These are phyloP conservation scores for Anthostomella pinea DNA, from an alignment of 2,329 filamentous ascomycete genomes.

Conservation along the genomic window DNA sequence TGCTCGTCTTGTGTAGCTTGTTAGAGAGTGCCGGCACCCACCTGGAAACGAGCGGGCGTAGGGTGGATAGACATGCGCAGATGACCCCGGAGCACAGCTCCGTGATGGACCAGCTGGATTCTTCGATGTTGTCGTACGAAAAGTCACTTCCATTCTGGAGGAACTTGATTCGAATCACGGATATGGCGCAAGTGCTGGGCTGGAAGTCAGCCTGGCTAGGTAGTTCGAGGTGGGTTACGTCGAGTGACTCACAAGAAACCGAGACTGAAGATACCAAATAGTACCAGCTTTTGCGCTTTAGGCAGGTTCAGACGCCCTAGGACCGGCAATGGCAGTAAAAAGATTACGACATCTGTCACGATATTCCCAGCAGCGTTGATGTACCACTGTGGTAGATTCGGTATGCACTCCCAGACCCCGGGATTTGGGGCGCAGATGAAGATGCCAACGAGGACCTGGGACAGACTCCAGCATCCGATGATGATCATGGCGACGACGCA, in stretches of 20 bases:
- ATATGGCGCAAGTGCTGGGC: constrained; percentile 36
- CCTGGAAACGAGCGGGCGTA: constrained; percentile 30
- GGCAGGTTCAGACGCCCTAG: constrained; percentile 34
- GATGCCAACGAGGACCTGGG: constrained; percentile 35
- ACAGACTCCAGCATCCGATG: constrained; percentile 35
- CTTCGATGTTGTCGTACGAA: constrained; percentile 37
- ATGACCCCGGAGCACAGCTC: constrained; percentile 36
- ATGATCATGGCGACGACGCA: constrained; percentile 31
- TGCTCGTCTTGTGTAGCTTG: constrained; percentile 15
- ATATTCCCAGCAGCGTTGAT: constrained; percentile 36
- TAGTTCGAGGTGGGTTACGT: neutral
- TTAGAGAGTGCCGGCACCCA: constrained; percentile 21
- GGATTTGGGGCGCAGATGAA: constrained; percentile 35
- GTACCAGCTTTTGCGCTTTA: constrained; percentile 30
- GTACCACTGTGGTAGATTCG: constrained; percentile 34
- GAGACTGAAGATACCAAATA: constrained; percentile 37
- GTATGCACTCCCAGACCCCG: constrained; percentile 38
- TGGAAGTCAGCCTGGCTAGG: neutral
- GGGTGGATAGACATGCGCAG: constrained; percentile 36
- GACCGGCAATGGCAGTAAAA: constrained; percentile 36
- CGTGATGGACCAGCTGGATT: constrained; percentile 35
- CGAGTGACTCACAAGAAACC: constrained; percentile 37
- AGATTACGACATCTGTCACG: constrained; percentile 35
- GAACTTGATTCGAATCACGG: constrained; percentile 37
- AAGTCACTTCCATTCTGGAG: constrained; percentile 33